Conservation (phyloP, 2,329 filamentous ascomycete species). For the Purpureocillium lavendulum region DNA sequence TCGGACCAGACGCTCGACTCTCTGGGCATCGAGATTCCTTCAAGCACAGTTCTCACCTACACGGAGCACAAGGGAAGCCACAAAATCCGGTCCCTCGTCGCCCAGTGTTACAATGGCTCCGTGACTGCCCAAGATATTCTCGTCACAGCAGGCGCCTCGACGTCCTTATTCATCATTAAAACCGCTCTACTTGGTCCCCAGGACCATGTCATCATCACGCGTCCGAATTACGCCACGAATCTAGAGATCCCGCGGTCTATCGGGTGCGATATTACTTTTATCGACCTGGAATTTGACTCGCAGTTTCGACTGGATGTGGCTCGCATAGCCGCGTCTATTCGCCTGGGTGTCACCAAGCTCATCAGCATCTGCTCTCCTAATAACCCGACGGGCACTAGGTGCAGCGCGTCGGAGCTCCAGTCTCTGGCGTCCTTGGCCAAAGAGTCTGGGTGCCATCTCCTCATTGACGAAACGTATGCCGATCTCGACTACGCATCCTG, state of each 20-base stretch:
- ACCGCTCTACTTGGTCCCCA: conserved; percentile 8
- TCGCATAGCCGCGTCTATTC: conserved; percentile 8
- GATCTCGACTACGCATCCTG: conserved; percentile 8
- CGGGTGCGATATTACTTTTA: conserved; percentile 13
- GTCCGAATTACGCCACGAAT: conserved; percentile 16
- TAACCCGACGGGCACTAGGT: conserved; percentile 12
- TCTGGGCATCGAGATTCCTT: conserved; percentile 10
- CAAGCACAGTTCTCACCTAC: conserved; percentile 11
- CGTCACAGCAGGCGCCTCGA: conserved; percentile 13
- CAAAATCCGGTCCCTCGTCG: conserved; percentile 9
- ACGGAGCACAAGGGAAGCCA: conserved; percentile 12
- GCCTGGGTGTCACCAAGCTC: conserved; percentile 9
- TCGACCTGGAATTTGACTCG: conserved; percentile 11
- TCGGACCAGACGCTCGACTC: conserved; percentile 11
- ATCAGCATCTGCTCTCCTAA: conserved; percentile 14
- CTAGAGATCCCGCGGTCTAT: conserved; percentile 13
- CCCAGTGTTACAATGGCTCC: conserved; percentile 3
- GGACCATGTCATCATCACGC: conserved; percentile 12
- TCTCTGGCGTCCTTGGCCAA: conserved; percentile 8
- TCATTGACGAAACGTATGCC: conserved; percentile 15
- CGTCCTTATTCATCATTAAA: conserved; percentile 12
- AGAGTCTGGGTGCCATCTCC: conserved; percentile 4
- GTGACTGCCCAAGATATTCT: conserved; percentile 11
- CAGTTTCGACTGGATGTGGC: conserved; percentile 9
- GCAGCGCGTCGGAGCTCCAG: conserved; percentile 1